phyloP scores from a whole-genome alignment of 768 basidiomycete genomes.

The Podaxis sp. region DNA sequence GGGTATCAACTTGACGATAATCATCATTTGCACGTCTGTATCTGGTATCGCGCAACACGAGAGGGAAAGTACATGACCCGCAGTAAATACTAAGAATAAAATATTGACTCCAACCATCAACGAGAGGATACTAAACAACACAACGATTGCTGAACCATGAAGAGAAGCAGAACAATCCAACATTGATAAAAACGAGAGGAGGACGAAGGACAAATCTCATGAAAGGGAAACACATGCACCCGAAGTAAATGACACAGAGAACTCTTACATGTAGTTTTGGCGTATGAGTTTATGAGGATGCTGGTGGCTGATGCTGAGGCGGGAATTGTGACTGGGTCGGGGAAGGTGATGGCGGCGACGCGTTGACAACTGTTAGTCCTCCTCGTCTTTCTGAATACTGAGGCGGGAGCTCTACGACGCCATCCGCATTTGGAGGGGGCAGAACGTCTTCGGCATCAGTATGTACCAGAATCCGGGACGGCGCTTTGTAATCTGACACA shows the following conservation, averaged over 20 bases:
- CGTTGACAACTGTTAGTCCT: slow-evolving; percentile 18
- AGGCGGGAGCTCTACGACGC: slow-evolving; percentile 72
- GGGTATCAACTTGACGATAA: not conserved
- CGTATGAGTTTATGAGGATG: not conserved
- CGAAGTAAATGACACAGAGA: not conserved
- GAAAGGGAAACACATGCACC: not conserved
- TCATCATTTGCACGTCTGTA: not conserved
- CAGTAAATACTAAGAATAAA: slow-evolving; percentile 4
- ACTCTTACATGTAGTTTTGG: not conserved
- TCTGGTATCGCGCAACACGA: not conserved
- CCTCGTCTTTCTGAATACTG: slow-evolving; percentile 60
- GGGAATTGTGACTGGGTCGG: not conserved
- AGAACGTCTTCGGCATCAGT: slow-evolving; percentile 63
- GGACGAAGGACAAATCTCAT: not conserved
- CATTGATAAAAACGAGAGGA: not conserved
- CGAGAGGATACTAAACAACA: not conserved
- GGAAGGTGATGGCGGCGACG: slow-evolving; percentile 5
- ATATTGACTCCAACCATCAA: not conserved
- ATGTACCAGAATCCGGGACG: slow-evolving; percentile 62
- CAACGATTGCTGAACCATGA: not conserved
- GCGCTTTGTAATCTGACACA: slow-evolving; percentile 30
- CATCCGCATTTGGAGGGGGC: slow-evolving; percentile 42
- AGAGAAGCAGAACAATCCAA: slow-evolving; percentile 1
- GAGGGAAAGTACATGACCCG: slow-evolving; percentile 5
- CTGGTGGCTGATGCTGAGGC: not conserved